phyloP scores from a whole-genome alignment of 1,139 yeast genomes.

The Yarrowia galli region DNA sequence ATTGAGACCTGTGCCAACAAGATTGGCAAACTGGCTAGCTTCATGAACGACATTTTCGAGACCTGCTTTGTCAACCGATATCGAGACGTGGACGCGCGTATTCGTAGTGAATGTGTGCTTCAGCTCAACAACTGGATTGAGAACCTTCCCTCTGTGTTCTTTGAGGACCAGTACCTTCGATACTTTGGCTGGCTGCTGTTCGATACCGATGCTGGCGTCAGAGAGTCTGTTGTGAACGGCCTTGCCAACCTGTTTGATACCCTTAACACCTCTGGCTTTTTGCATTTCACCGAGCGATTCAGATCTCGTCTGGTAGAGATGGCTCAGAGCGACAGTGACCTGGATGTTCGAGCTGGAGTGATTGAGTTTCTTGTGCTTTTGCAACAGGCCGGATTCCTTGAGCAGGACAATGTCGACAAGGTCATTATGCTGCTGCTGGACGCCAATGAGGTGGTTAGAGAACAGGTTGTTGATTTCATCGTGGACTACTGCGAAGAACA shows the following conservation, averaged over 20 bases:
- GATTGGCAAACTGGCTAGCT: slow-evolving; percentile 60
- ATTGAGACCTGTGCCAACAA: slow-evolving; percentile 60
- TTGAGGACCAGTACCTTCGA: slow-evolving; percentile 72
- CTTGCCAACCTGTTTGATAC: slow-evolving; percentile 59
- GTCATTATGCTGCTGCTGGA: slow-evolving; percentile 58
- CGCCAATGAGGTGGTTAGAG: slow-evolving; percentile 51
- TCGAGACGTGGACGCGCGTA: slow-evolving; percentile 76
- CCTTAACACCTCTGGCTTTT: slow-evolving; percentile 53
- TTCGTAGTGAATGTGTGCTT: slow-evolving; percentile 71
- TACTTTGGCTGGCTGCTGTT: slow-evolving; percentile 86
- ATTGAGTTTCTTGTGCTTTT: slow-evolving; percentile 64
- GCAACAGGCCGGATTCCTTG: slow-evolving; percentile 66
- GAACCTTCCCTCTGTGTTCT: slow-evolving; percentile 71
- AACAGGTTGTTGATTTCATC: slow-evolving; percentile 47
- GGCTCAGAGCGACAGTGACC: slow-evolving; percentile 61
- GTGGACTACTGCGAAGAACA: slow-evolving; percentile 44
- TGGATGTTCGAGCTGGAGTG: slow-evolving; percentile 61
- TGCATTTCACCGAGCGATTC: slow-evolving; percentile 77
- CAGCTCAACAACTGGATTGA: slow-evolving; percentile 73
- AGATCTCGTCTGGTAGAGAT: slow-evolving; percentile 71
- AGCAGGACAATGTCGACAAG: slow-evolving; percentile 58
- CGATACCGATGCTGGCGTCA: slow-evolving; percentile 67
- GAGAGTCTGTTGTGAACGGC: slow-evolving; percentile 68
- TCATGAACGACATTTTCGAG: slow-evolving; percentile 69
- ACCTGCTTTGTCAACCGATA: slow-evolving; percentile 78